Base-by-base conservation (phyloP, 2,329 filamentous ascomycete species). In the Diaporthe sp. region DNA sequence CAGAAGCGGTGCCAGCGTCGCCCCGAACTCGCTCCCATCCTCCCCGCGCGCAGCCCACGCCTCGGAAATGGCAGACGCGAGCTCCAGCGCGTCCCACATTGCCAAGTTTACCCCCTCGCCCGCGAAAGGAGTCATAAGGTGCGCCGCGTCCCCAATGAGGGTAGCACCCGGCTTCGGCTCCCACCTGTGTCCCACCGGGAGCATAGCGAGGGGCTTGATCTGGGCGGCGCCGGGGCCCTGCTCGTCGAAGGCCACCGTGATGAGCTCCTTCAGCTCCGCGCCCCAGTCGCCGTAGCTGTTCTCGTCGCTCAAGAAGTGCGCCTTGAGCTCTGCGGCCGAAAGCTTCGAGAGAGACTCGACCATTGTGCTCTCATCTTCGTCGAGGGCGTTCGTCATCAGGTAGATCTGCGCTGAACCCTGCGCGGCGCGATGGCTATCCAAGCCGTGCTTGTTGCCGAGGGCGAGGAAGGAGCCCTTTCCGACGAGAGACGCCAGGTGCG, bases 41-140 rank as follows among this genome's bases (percentile, higher is more conserved):
- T 32, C 7, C 1, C 25, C 6, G 50, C 39, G 53, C 13, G 53
- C 50, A 10, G 72, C 30, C 75, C 58, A 73, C 10, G 63, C 69
- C 30, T 25, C 25, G 69, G 77, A 71, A 51, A 85, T 81, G 22
- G 81, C 81, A 17, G 79, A 58, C 0, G 82, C 83, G 4, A 91
- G 79, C 19, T 86, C 80, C n/a, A 88, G 76, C 0, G 87, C 82
- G 77, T 91, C 88, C 47, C 81, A 79, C 85, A 91, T 86, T 0
- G 85, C 88, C 3, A 85, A 77, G 76, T 91, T 90, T 50, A 89
- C 88, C 1, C 89, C 88, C 65, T 88, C 88, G 4, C 89, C 89
- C 0, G 85, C 85, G 73, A 85, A 87, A 0, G 87, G 86, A 4
- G 84, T 85, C 84, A 89, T 88, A 17, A 90, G 76, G 78, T 91